Base-by-base conservation (phyloP, 2,329 filamentous ascomycete species). In the Mycosphaerella sp. region DNA sequence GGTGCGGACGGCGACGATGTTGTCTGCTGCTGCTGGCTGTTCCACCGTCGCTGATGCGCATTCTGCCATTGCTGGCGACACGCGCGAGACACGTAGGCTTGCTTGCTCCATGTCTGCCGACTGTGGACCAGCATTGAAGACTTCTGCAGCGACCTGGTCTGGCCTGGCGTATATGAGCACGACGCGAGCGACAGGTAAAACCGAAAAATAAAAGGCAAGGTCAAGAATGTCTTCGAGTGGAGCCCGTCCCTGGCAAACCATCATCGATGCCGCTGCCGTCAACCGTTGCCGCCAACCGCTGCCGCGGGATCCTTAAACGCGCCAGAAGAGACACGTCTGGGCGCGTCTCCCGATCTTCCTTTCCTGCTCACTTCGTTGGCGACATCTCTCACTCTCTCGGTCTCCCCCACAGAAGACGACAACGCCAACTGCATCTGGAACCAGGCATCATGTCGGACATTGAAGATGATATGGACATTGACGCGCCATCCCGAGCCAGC, bases 391-490 rank as follows among this genome's bases (percentile, higher is more conserved):
- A 21, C 21, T 21, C 21, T 21, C 21, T 21, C 21, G 21, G 21
- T 17, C 46, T 49, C 29, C 14, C 14, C 41, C 45, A 23, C 42
- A 14, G n/a, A 49, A 6, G 26, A 36, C 41, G 3, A 11, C 40
- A 41, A 17, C 42, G 29, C 17, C 43, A 6, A 8, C 17, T 23
- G 14, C 36, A 32, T 34, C 7, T 31, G 21, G 26, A 21, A 31
- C 17, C 11, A 38, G 54, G 53, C 62, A 69, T 5, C 56, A 80
- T 80, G 78, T 80, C 78, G 4, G 78, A 80, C 70, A 73, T 72
- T 57, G 84, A 86, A 58, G 69, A 69, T 72, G 74, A 76, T 59
- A 86, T 88, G 81, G 84, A 87, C 61, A 72, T 86, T 49, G 84
- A 86, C 73, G 78, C 73, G 50, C 76, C 78, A 36, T 29, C 45